phyloP scores from a whole-genome alignment of 2,329 filamentous ascomycete genomes.

The Cercospora citrullina region DNA sequence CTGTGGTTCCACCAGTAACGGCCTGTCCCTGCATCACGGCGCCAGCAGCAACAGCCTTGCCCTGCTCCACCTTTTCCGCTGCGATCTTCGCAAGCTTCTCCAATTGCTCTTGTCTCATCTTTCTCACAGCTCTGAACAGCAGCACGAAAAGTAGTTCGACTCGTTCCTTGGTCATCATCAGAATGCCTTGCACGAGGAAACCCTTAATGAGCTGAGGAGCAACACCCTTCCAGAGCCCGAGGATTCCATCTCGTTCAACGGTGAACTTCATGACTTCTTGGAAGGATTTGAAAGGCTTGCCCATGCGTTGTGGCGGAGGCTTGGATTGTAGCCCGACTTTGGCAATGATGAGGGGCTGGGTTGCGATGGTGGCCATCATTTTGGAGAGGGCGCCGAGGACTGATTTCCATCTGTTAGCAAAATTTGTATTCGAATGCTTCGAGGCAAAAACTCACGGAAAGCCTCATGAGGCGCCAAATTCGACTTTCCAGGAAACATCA shows the following conservation, averaged over 20 bases:
- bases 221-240: conserved; percentile 95
- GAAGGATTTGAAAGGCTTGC: conserved; percentile 92
- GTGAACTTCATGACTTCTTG: conserved; percentile 95
- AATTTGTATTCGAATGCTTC: no score
- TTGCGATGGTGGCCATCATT: conserved; percentile 83
- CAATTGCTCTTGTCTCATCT: conserved; percentile 68
- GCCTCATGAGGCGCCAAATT: conserved; percentile 81
- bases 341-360: conserved; percentile 93
- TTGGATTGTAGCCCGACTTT: conserved; percentile 96
- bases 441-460: conserved; percentile 65
- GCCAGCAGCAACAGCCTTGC: conserved; percentile 1
- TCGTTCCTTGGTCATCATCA: conserved; percentile 99
- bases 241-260: conserved; percentile 76
- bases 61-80: conserved; percentile 58
- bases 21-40: not conserved
- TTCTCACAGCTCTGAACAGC: conserved; percentile 77
- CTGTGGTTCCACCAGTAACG: conserved; percentile 17
- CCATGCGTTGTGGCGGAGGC: conserved; percentile 77
- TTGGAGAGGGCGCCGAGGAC: conserved; percentile 93
- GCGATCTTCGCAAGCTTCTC: conserved; percentile 65
- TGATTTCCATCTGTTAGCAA: conserved; percentile 40
- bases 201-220: conserved; percentile 92
- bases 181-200: conserved; percentile 84
- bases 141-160: conserved; percentile 87
- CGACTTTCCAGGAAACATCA: conserved; percentile 73